A percentile compares a stretch with the other conserved stretches of the same genome.
Conservation (phyloP, 2,329 filamentous ascomycete species). For the Xylariales sp. region DNA sequence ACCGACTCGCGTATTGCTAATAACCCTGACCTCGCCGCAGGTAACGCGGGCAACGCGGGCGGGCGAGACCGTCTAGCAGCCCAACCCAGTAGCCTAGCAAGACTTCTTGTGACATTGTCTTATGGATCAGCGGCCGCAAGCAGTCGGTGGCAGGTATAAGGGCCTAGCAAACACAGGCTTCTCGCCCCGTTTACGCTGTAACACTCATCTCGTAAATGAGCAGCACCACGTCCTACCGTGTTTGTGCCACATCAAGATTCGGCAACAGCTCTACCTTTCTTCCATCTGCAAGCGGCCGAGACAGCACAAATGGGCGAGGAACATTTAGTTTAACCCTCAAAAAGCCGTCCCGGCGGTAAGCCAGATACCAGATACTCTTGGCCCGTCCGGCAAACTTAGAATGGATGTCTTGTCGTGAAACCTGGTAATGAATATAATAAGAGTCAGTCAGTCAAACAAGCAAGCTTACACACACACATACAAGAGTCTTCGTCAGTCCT, state of each 20-base stretch:
- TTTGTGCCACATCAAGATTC: constrained; percentile 28
- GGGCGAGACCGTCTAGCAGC: neutral
- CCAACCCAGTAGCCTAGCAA: neutral
- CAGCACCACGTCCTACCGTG: constrained; percentile 17
- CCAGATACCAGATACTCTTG: neutral
- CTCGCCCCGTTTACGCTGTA: constrained; percentile 8
- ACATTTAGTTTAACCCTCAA: constrained; percentile 12
- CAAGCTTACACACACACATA: neutral
- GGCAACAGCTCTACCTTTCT: constrained; percentile 12
- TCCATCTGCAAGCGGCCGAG: constrained; percentile 28
- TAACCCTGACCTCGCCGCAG: neutral
- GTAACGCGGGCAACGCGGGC: neutral
- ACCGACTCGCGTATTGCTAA: neutral
- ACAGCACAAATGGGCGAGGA: constrained; percentile 19
- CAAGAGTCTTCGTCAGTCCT: neutral
- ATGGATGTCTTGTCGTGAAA: constrained; percentile 24
- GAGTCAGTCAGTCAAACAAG: neutral
- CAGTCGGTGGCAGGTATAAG: constrained; percentile 8
- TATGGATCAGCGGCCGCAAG: constrained; percentile 16
- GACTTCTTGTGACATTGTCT: constrained; percentile 30
- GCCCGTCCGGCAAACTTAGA: neutral
- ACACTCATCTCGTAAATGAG: constrained; percentile 17
- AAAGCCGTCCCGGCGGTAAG: neutral
- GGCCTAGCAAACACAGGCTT: constrained; percentile 7
- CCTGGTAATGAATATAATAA: constrained; percentile 3